Evolutionary conservation across 2,329 filamentous ascomycete species (phyloP), one percentile per base, ranked within the genome.

Genomic region (Cytospora chrysosperma): DNA sequence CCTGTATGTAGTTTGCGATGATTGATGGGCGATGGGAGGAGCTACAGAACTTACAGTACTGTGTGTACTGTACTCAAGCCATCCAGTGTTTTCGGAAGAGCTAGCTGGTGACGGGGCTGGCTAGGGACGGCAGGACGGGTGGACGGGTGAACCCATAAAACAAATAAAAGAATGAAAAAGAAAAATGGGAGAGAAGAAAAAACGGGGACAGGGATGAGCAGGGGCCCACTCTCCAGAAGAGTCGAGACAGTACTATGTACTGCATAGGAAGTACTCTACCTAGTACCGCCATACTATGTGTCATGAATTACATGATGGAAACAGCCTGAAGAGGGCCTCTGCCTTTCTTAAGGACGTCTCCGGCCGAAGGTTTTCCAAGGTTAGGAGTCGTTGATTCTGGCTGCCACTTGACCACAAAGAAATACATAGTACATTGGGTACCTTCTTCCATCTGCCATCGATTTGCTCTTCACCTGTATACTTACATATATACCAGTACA

Each of bases 231-330:
- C 40, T n/a, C 40, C 40, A 43, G 34, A 19, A 40, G 34, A 40
- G 34, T 40, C 34, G 34, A 40, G 40, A 21, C 40, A 43, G 40
- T 43, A 43, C 40, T 5, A n/a, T n/a, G 40, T 43, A 43, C 40
- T 43, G 40, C 40, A 21, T n/a, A 40, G 21, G 34, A 53, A 60
- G 50, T 60, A 60, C 50, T 53, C 8, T 32, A 53, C 27, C 40
- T 37, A 26, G 30, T 40, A 43, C 56, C 34, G 28, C 37, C 43
- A 63, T 60, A 55, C 60, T 67, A 68, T 69, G 68, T 68, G 67
- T 68, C 68, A 69, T 69, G 63, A 67, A 68, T 68, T 69, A 69
- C 68, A 50, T 68, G 67, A 69, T 69, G 68, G 60, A 67, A 68
- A 69, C 62, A 34, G 63, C 52, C 28, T n/a, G n/a, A 55, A 52